Conservation (phyloP, 768 basidiomycete genomes). For the Xerocomellus amylosporus region DNA sequence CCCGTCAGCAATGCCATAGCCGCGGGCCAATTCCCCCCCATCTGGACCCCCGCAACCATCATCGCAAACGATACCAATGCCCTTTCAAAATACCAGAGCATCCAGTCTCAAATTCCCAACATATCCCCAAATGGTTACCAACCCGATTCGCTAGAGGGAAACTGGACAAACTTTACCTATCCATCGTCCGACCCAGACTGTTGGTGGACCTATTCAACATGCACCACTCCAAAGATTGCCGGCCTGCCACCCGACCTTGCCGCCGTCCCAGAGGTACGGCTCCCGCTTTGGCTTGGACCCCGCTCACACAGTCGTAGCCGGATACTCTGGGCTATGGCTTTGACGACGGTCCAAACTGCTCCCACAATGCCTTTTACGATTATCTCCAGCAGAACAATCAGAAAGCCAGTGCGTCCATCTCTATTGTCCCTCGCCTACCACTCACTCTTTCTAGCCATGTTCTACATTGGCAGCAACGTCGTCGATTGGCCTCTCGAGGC, state of each 20-base stretch:
- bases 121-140: constrained; percentile 39
- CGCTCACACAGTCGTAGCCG: constrained; percentile 32
- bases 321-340: constrained; percentile 57
- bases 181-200: constrained; percentile 47
- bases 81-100: constrained; percentile 41
- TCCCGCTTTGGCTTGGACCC: too few species aligned
- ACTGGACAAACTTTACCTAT: constrained; percentile 37
- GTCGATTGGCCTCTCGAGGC: constrained; percentile 56
- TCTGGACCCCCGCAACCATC: constrained; percentile 46
- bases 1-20: constrained; percentile 32
- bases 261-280: constrained; percentile 46
- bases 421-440: fast-evolving
- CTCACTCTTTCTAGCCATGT: constrained; percentile 45
- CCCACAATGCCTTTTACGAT: constrained; percentile 61
- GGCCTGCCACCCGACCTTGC: constrained; percentile 45
- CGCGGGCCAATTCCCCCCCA: constrained; percentile 39
- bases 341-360: constrained; percentile 65
- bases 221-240: constrained; percentile 45
- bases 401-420: constrained; percentile 43
- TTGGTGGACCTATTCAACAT: constrained; percentile 40
- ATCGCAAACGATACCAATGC: constrained; percentile 42
- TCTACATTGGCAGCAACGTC: constrained; percentile 59
- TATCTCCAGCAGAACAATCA: constrained; percentile 51
- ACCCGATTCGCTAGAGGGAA: constrained; percentile 24
- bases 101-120: constrained; percentile 45